Evolutionary conservation across 371 early-diverging fungal genomes (phyloP), one percentile per base, ranked within the genome.

Genomic region (Quaeritorhiza haematococci): DNA sequence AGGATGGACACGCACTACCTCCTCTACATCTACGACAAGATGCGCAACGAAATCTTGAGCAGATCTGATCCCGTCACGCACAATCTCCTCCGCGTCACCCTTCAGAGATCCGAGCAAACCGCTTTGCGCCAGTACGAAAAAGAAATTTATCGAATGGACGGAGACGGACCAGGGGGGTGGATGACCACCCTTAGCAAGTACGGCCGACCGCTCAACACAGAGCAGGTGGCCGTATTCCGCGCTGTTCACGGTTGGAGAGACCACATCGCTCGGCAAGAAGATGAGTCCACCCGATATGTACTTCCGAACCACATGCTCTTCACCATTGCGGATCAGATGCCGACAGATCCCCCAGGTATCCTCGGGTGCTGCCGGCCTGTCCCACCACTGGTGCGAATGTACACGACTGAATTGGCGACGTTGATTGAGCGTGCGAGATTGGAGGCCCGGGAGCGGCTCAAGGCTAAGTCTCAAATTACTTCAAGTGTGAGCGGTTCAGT

Each of bases 1-100:
- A 84, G 93, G 19, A 75, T 85, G 2, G 98, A 98, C 74, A 97
- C 98, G 7, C 98, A 97, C 62, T 98, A 88, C 62, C 79, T 98
- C 28, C 75, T 95, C 24, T 91, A 92, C 68, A 89, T 98, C 44
- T 97, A 84, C 68, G 96, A 96, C 70, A 71, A 84, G 21, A 84
- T 98, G 82, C 86, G 91, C 26, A 89, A 88, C 57, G 91, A 91
- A 48, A 70, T 96, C 4, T 33, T 74, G 6, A 28, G 32, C n/a
- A 32, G 38, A n/a, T 78, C 78, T 23, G 76, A 74, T 44, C 78
- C 62, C 0, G 71, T 58, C 28, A 86, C 85, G 32, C 73, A 70
- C 45, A 86, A 90, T 53, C 75, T 87, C 6, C 57, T 96, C 49
- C 75, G 76, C 33, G 76, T 79, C 0, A 76, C 78, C 1, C 69